These are phyloP conservation scores for Chaetothyriales sp. DNA, from an alignment of 2,329 filamentous ascomycete species.

Conservation along the genomic window DNA sequence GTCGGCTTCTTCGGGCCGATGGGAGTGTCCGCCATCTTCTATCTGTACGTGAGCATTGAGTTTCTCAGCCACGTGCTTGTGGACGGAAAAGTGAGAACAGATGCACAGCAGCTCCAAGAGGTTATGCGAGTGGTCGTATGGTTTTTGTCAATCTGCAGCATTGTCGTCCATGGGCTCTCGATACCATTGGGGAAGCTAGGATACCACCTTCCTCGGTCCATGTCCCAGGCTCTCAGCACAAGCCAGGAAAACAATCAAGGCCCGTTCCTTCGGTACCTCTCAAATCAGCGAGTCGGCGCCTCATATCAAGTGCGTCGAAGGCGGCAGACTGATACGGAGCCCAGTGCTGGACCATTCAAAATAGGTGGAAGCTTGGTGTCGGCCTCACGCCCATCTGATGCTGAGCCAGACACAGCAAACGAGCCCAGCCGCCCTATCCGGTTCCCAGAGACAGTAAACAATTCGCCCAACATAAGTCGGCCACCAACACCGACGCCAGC, in stretches of 20 bases:
- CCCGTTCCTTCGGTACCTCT: not conserved
- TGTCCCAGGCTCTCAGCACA: slow-evolving; percentile 32
- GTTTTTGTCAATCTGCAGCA: slow-evolving; percentile 72
- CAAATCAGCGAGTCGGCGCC: not conserved
- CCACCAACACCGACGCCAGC: not conserved
- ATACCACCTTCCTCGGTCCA: slow-evolving; percentile 31
- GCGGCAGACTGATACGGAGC: not conserved
- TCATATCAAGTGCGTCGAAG: not conserved
- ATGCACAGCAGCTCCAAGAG: slow-evolving; percentile 52
- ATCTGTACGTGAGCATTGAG: slow-evolving; percentile 66
- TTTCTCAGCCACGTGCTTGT: slow-evolving; percentile 49
- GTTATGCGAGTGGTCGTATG: slow-evolving; percentile 60
- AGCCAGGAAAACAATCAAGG: slow-evolving; percentile 11
- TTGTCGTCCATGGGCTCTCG: slow-evolving; percentile 57
- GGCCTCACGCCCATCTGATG: not conserved
- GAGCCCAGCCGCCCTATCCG: not conserved
- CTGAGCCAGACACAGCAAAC: not conserved
- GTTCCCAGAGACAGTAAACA: not conserved
- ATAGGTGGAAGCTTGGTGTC: not conserved
- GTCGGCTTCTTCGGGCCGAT: slow-evolving; percentile 90
- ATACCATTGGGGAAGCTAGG: slow-evolving; percentile 49
- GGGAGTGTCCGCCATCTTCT: slow-evolving; percentile 79
- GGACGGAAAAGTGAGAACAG: slow-evolving; percentile 45
- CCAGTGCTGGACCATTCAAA: not conserved
- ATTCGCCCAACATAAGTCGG: not conserved